Evolutionary conservation across 2,329 filamentous ascomycete species (phyloP), one percentile per base, ranked within the genome.

Genomic region (Diaporthe eres): DNA sequence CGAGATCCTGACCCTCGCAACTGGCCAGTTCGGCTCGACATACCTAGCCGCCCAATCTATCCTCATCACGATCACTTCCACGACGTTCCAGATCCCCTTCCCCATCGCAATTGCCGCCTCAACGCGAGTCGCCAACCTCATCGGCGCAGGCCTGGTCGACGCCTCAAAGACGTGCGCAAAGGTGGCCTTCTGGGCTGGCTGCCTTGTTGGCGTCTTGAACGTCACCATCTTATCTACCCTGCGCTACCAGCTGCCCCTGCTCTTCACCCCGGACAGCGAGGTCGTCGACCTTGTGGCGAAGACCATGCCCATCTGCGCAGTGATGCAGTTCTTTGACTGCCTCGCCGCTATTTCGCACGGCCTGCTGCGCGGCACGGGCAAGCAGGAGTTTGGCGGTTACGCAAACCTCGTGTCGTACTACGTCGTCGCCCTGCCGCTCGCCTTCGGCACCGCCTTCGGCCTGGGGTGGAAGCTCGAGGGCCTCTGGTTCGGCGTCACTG

Each of bases 11-110:
- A 98, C 95, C 0, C 88, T 98, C n/a, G 92, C 92, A 12, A 91
- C 94, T 0, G 94, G 93, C 71, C 94, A 94, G 79, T 92, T 98
- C 75, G 94, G 94, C 22, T 92, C 94, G 2, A 92, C 92, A 25
- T 92, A 93, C 77, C 90, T 98, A 1, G 96, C 96, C 0, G 96
- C 97, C 0, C 96, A 99, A 84, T 96, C 94, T 47, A 92, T 98
- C 19, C 87, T 98, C 3, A 90, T 93, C 31, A 97, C 94, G 0
- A 87, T 98, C 61, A 92, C 93, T 0, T 91, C 92, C 13, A 91
- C 98, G 34, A 95, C 94, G 0, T 98, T 95, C 86, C 95, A 98
- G 83, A 92, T 98, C 67, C 95, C 96, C 0, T 98, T 98, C 85
- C 94, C 96, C 0, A 90, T 98, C 76, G 94, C 93, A 44, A 96